phyloP scores from a whole-genome alignment of 768 basidiomycete genomes.

The Tephrocybe sp. region DNA sequence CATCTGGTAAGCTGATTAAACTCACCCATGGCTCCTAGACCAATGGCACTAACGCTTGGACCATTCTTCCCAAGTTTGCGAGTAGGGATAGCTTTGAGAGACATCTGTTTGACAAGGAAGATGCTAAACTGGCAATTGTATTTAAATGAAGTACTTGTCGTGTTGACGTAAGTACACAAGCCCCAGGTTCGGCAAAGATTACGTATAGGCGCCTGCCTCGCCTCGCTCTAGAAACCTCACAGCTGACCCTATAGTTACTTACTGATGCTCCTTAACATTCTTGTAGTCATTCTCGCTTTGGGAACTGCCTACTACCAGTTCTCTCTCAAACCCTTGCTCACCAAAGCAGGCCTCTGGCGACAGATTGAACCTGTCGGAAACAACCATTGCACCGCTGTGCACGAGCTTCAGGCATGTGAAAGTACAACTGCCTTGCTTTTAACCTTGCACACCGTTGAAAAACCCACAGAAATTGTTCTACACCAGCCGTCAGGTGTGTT shows the following conservation, averaged over 20 bases:
- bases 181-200: too few species aligned
- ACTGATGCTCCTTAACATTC: constrained; percentile 23
- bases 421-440: constrained; percentile 38
- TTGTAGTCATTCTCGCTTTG: constrained; percentile 37
- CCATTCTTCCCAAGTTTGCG: constrained; percentile 23
- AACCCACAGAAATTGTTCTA: constrained; percentile 50
- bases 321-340: constrained; percentile 45
- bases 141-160: neutral
- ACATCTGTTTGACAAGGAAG: neutral
- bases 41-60: constrained; percentile 21
- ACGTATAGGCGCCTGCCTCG: too few species aligned
- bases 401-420: constrained; percentile 66
- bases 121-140: neutral
- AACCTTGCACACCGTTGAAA: neutral
- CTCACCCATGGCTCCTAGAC: constrained; percentile 25
- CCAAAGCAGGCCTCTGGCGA: constrained; percentile 43
- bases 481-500: constrained; percentile 56
- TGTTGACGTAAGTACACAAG: too few species aligned
- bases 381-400: constrained; percentile 45
- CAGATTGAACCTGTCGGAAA: constrained; percentile 46
- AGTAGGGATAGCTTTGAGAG: constrained; percentile 12
- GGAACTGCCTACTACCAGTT: constrained; percentile 48
- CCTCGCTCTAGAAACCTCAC: too few species aligned
- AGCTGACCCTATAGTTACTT: too few species aligned
- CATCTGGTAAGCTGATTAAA: neutral